A percentile compares a stretch with the other conserved stretches of the same genome.
These are phyloP conservation scores for Microdochium bolleyi DNA, from an alignment of 2,329 filamentous ascomycete species.

Conservation along the genomic window DNA sequence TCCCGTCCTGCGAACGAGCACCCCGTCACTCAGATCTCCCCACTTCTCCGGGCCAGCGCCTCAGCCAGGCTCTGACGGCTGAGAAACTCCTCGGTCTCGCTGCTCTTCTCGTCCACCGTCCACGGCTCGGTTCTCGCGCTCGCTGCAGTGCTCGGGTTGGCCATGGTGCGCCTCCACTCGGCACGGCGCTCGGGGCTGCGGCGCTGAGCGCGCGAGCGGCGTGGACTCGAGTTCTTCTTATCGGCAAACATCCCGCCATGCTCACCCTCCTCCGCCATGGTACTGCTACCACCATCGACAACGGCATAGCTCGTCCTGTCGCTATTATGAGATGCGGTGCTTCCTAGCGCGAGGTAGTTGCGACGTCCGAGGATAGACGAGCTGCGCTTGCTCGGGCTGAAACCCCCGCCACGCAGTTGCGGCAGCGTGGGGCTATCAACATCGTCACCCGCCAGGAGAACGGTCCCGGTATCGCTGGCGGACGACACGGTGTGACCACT, in stretches of 20 bases:
- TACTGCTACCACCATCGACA: not conserved
- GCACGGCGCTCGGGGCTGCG: not conserved
- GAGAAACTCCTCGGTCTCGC: not conserved
- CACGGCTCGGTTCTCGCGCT: not conserved
- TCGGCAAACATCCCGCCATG: not conserved
- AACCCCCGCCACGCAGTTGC: conserved; percentile 26
- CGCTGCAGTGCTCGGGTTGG: not conserved
- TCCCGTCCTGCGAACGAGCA: not conserved
- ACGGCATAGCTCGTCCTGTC: not conserved
- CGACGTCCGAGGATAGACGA: conserved; percentile 22
- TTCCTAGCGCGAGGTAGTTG: conserved; percentile 40
- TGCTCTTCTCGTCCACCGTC: not conserved
- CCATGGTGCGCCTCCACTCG: not conserved
- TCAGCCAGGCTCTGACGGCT: not conserved
- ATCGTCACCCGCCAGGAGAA: conserved; percentile 8
- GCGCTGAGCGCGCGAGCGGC: not conserved
- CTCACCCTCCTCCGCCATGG: not conserved
- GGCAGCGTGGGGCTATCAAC: conserved; percentile 30
- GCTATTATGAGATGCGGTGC: conserved; percentile 2
- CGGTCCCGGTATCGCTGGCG: conserved; percentile 5
- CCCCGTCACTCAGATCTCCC: not conserved
- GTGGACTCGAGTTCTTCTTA: not conserved
- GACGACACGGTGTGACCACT: conserved; percentile 19
- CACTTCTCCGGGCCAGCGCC: not conserved
- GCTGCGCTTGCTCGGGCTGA: conserved; percentile 23